Evolutionary conservation across 106 monocot genomes (phyloP), one percentile per base, ranked within the genome.

Genomic region (Allium cepa): DNA sequence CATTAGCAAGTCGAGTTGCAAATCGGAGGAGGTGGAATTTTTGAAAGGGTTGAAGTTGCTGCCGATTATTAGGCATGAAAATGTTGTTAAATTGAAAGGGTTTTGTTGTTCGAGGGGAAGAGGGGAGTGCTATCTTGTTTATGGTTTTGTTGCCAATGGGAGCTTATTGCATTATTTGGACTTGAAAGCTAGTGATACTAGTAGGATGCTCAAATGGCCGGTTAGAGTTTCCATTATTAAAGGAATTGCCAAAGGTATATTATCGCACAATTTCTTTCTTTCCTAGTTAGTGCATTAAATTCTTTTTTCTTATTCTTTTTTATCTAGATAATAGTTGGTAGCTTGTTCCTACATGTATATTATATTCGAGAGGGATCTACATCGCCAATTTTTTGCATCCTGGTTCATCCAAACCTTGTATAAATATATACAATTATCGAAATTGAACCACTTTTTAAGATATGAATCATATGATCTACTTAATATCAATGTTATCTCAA

Each of bases 71-170:
- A 61, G 57, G 63, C 91, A 95, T 47, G 86, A 91, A 50, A 88
- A 91, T 73, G 75, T 95, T 26, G 83, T 91, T 2, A 59, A 62
- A 0, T 57, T 95, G 70, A 81, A 83, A 66, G 95, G 91, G 3
- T 91, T 95, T 56, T 95, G 88, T 81, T 88, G 83, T 57, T 95
- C 95, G 1, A 78, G 90, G 64, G 87, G 78, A 9, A 76, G 94
- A 55, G 94, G 94, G 7, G 94, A 94, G 75, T 95, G 95, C 47
- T 91, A 85, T 67, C 88, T 95, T 62, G 81, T 95, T 46, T 91
- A 91, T 63, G 95, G 91, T 77, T 95, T 79, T 70, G 77, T 91
- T 59, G 62, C 72, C 9, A 88, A 91, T 63, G 91, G 94, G 58
- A 79, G 71, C 77, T 72, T 95, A 49, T 81, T 75, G 0, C 72